Base-by-base conservation (phyloP, 257 asterid genomes). In the Solanum chmielewskii region DNA sequence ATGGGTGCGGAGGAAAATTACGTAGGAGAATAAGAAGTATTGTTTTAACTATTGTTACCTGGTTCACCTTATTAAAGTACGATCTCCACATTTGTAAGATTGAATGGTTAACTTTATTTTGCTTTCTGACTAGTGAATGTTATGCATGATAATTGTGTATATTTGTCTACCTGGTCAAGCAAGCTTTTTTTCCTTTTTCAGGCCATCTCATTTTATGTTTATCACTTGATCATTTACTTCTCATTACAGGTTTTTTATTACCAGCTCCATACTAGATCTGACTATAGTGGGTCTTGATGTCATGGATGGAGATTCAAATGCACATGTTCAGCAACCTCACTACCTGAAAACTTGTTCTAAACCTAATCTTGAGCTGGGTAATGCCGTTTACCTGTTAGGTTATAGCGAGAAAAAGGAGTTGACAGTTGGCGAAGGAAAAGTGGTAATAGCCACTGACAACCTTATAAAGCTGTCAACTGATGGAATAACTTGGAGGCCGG, bases 231-330 rank as follows among this genome's bases (percentile, higher is more conserved):
- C 49, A 82, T 71, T 66, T 85, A 87, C 47, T 33, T 86, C 52
- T 78, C 86, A 37, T 89, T 88, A 35, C 98, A 97, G 99, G 93
- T 97, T 97, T 92, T 97, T 95, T 85, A 94, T 97, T 66, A 96
- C 99, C 27, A 97, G 99, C 92, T 88, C 99, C 35, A 94, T 97
- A 89, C 98, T 96, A 88, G 99, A 97, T 92, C 95, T 97, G 91
- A 93, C 99, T 39, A 92, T 97, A 89, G 99, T 96, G 47, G 99
- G 99, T 42, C 98, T 97, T 66, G 99, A 97, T 87, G 93, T 92
- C 75, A 15, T 91, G 31, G 99, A 96, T 88, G 98, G 98, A 86
- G 98, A 97, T 82, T 87, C 98, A 29, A 95, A 90, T 70, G 88
- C 92, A 21, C 90, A 91, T 16, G 91, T 89, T 41, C 98, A 91